Evolutionary conservation across 2,329 filamentous ascomycete species (phyloP).

Genomic region (Alternaria rosae): DNA sequence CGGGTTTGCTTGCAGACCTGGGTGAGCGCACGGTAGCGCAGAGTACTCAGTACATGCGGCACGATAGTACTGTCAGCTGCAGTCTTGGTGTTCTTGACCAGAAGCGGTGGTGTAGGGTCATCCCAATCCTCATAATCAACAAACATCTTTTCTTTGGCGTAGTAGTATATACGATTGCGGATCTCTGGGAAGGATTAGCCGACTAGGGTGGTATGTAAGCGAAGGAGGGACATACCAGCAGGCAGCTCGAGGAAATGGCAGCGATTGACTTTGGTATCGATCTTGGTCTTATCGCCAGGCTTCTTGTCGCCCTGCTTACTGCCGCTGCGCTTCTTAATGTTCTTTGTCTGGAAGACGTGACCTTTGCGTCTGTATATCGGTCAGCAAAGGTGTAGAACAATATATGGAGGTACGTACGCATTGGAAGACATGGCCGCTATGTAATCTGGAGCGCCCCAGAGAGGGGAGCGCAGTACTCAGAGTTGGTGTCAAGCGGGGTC

Average conservation of each 20-base stretch:
- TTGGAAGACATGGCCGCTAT: background rate
- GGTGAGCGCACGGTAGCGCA: background rate
- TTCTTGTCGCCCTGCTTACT: background rate
- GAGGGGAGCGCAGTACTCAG: background rate
- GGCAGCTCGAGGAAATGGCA: background rate
- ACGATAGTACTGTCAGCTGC: background rate
- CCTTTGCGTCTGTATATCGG: background rate
- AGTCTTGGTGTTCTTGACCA: background rate
- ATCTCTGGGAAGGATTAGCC: background rate
- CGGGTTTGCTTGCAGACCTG: background rate
- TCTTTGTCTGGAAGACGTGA: background rate
- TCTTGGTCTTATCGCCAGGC: background rate
- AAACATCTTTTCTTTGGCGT: background rate
- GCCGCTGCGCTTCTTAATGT: background rate
- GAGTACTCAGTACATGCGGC: background rate
- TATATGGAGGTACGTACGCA: background rate
- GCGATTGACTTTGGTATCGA: background rate
- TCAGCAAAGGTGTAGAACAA: background rate
- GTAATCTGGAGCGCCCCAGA: background rate
- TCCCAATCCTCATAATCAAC: background rate
- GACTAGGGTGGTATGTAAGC: background rate
- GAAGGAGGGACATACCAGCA: background rate
- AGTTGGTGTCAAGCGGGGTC: background rate
- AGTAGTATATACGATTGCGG: background rate
- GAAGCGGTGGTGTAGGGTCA: background rate